Conservation (phyloP, 495 filamentous ascomycete species). For the Glonium stellatum region DNA sequence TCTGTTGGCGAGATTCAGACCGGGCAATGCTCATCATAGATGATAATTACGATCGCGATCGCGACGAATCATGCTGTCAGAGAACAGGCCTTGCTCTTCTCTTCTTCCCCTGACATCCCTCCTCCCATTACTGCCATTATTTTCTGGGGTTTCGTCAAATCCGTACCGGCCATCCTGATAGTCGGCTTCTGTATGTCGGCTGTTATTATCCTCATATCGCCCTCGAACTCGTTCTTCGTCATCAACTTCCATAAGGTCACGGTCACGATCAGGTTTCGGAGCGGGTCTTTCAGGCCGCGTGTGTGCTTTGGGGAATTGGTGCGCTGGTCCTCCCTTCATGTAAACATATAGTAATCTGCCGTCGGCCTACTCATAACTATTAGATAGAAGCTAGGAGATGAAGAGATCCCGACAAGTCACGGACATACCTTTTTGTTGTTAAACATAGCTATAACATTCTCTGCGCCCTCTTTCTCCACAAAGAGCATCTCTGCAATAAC, state of each 20-base stretch:
- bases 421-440: slow-evolving; percentile 69
- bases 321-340: slow-evolving; percentile 44
- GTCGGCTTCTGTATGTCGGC: slow-evolving; percentile 6
- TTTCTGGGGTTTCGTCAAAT: slow-evolving; percentile 15
- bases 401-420: background rate
- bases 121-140: background rate
- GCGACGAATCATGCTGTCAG: background rate
- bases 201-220: slow-evolving; percentile 1
- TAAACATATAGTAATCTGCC: slow-evolving; percentile 74
- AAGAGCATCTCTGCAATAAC: slow-evolving; percentile 86
- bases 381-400: slow-evolving; percentile 1
- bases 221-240: slow-evolving; percentile 20
- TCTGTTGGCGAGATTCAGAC: no score
- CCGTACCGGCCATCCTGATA: slow-evolving; percentile 32
- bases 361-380: slow-evolving; percentile 57
- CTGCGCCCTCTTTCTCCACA: slow-evolving; percentile 66
- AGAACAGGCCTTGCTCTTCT: background rate
- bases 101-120: background rate
- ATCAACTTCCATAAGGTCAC: slow-evolving; percentile 36
- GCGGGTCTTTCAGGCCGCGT: slow-evolving; percentile 1
- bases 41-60: background rate
- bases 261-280: slow-evolving; percentile 5
- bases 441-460: slow-evolving; percentile 74
- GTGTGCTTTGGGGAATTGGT: slow-evolving; percentile 4
- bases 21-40: background rate